Conservation (phyloP, 106 monocot species). For the Acorus calamus region DNA sequence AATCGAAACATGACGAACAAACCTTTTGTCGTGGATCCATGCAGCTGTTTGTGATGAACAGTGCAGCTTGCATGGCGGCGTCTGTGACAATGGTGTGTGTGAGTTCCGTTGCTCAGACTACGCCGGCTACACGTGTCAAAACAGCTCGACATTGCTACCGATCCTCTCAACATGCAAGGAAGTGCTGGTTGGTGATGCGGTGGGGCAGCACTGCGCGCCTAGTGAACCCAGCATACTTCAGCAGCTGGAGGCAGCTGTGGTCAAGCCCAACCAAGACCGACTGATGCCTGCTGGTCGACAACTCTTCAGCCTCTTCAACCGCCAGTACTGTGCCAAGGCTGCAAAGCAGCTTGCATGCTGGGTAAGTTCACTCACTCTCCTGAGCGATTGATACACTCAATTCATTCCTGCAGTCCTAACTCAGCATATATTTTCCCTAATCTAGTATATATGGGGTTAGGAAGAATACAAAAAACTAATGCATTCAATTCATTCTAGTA, state of each 20-base stretch:
- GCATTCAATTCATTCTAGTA: not conserved
- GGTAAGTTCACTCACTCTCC: slow-evolving; percentile 34
- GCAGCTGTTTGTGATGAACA: slow-evolving; percentile 96
- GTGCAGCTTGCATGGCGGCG: slow-evolving; percentile 96
- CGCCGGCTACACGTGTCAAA: slow-evolving; percentile 97
- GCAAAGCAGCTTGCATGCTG: slow-evolving; percentile 95
- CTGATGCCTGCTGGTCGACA: slow-evolving; percentile 69
- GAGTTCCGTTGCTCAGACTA: slow-evolving; percentile 99
- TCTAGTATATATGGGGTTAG: no score
- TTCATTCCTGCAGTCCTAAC: no score
- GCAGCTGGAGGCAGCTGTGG: slow-evolving; percentile 86
- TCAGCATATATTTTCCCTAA: no score
- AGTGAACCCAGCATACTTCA: slow-evolving; percentile 83
- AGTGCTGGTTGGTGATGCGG: slow-evolving; percentile 51
- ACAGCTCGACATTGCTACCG: slow-evolving; percentile 62
- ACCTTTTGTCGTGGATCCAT: not conserved
- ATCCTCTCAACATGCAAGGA: slow-evolving; percentile 82
- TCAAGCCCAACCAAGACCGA: slow-evolving; percentile 85
- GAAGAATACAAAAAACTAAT: no score
- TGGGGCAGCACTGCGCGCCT: slow-evolving; percentile 89
- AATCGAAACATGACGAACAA: not conserved
- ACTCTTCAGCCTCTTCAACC: slow-evolving; percentile 60
- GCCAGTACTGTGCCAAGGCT: slow-evolving; percentile 73
- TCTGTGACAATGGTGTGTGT: slow-evolving; percentile 92
- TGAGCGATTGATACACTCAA: no score